Base-by-base conservation (phyloP, 768 basidiomycete species). In the Chalciporus pseudorubinellus region DNA sequence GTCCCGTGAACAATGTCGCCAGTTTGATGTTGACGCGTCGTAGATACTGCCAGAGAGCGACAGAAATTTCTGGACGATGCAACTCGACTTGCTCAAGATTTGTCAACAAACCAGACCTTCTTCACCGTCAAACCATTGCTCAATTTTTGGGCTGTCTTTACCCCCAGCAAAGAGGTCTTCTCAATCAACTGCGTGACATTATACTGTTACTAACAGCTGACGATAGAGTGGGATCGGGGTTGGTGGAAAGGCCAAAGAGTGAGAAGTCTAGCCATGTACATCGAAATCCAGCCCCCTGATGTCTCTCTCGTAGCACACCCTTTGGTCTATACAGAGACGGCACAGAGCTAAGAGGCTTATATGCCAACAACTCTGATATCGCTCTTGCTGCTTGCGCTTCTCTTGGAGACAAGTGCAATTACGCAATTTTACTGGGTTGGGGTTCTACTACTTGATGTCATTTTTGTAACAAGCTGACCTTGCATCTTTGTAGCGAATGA, bases 121-220 rank as follows among this genome's bases (percentile, higher is more conserved):
- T 76, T 84, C 54, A 83, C 86, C 0, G 87, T 92, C 18, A 80
- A 79, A 58, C 87, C 87, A 3, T 70, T 90, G 41, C 69, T 91
- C 56, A 91, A 90, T 62, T 88, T 90, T 57, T 92, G 87, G 86
- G 88, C 84, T 6, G 85, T 85, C 0, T 90, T 88, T 57, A 74
- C 84, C 18, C 82, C 89, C 1, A 90, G 89, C 64, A 76, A 76
- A 53, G 85, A 89, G 75, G 89, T 85, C 39, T 34, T 22, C 19
- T 5, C 3, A 49, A 18, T n/a, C 24, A 36, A 29, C 14, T 51
- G 16, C 45, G 18, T 59, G 85, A 47, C 16, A 16, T 9, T 3
- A 6, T 40, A 14, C 45, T 26, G 11, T 44, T 34, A 38, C 61
- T 64, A 7, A 64, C 20, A 20, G 44, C 12, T n/a, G 3, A 46